phyloP scores from a whole-genome alignment of 2,329 filamentous ascomycete genomes.

The Gaeumannomyces sp. region DNA sequence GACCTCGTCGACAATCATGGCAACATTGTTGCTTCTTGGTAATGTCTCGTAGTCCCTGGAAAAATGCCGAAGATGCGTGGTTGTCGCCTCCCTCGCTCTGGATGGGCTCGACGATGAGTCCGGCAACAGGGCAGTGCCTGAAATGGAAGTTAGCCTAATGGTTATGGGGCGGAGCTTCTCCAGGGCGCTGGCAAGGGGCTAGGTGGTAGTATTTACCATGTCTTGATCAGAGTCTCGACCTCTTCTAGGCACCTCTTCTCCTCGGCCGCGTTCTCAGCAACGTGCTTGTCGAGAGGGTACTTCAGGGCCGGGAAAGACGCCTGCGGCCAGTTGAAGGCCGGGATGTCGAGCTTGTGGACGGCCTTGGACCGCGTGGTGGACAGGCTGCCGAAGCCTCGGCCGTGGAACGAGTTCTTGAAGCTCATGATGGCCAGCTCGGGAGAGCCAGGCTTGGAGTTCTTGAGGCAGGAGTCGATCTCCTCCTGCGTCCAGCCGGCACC shows the following conservation, averaged over 20 bases:
- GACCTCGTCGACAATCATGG: slow-evolving; percentile 79
- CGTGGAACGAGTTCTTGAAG: slow-evolving; percentile 71
- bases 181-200: slow-evolving; percentile 24
- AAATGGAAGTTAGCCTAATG: background rate
- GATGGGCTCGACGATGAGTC: slow-evolving; percentile 71
- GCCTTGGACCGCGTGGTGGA: slow-evolving; percentile 77
- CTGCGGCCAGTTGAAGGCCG: slow-evolving; percentile 83
- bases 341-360: slow-evolving; percentile 82
- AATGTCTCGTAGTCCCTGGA: slow-evolving; percentile 66
- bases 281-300: slow-evolving; percentile 68
- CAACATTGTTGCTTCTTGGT: slow-evolving; percentile 63
- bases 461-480: slow-evolving; percentile 62
- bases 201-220: slow-evolving; percentile 24
- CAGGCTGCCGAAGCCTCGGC: slow-evolving; percentile 70
- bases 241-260: slow-evolving; percentile 68
- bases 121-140: slow-evolving; percentile 61
- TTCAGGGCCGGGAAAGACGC: slow-evolving; percentile 73
- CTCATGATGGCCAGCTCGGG: slow-evolving; percentile 72
- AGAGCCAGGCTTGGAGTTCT: slow-evolving; percentile 66
- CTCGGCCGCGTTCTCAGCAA: slow-evolving; percentile 62
- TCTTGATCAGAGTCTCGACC: slow-evolving; percentile 64
- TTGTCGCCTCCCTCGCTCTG: slow-evolving; percentile 82
- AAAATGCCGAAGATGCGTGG: slow-evolving; percentile 73
- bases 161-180: slow-evolving; percentile 20
- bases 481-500: slow-evolving; percentile 64